A percentile compares a stretch with the other conserved stretches of the same genome.
These are phyloP conservation scores for Abrus pulchellus DNA, from an alignment of 306 rosid genomes.

Conservation along the genomic window DNA sequence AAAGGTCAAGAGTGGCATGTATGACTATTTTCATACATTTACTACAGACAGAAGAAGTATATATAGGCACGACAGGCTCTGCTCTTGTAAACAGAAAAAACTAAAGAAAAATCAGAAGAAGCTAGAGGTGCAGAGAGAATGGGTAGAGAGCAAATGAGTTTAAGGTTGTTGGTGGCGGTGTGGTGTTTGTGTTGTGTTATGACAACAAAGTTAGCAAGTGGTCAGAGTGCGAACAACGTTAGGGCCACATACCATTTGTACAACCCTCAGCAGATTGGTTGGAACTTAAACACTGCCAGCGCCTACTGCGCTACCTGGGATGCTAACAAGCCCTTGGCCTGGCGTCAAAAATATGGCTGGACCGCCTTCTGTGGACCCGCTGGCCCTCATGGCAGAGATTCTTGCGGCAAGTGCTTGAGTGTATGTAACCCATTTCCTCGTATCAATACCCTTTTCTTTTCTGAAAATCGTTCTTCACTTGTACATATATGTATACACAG, in stretches of 20 bases:
- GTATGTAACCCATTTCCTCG: not conserved
- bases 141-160: not conserved
- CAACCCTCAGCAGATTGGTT: conserved; percentile 64
- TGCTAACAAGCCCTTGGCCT: conserved; percentile 57
- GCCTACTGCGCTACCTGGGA: conserved; percentile 81
- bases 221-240: conserved; percentile 57
- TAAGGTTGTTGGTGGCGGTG: conserved; percentile 12
- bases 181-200: conserved; percentile 26
- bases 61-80: not conserved
- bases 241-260: conserved; percentile 70
- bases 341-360: conserved; percentile 77
- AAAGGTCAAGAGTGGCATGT: not conserved
- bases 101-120: not conserved
- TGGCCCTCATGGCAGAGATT: conserved; percentile 42
- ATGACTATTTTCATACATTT: no score
- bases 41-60: not conserved
- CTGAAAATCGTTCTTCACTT: no score
- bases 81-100: not conserved
- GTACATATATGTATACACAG: conserved; percentile 1
- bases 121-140: not conserved
- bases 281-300: conserved; percentile 54
- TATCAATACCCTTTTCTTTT: no score
- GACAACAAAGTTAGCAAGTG: conserved; percentile 17
- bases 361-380: conserved; percentile 60
- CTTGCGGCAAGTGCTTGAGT: conserved; percentile 53